Evolutionary conservation across 352 stramenopile genomes (phyloP), one percentile per base, ranked within the genome.

Genomic region (Globisporangium uncinulatum): DNA sequence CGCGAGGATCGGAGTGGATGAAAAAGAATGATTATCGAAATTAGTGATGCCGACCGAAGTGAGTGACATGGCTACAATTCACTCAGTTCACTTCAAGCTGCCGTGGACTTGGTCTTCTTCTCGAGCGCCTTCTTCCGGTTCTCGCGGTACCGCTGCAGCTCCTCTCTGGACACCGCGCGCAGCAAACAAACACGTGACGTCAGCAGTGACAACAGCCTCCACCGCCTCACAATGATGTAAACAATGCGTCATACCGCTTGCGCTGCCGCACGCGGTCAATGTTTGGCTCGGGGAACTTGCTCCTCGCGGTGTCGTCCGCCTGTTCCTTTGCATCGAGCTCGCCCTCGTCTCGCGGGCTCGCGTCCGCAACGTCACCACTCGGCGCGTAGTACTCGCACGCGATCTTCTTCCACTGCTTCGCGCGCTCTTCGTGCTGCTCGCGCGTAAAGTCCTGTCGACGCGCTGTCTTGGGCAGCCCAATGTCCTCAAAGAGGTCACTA

Each of bases 401-500:
- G 39, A 83, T 68, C 58, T 86, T 83, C 44, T 81, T 74, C 83
- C 83, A 92, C 55, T 83, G 76, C 46, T 71, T 70, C 8, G 81
- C 79, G 29, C 80, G 79, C 45, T 87, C 78, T 41, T 89, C 67
- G 49, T 72, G 73, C 57, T 86, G 69, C 15, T 86, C 73, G 34
- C 74, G 68, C 6, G 63, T 54, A 54, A 84, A 73, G 42, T 86
- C 72, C 20, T 79, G 64, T 41, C 79, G 73, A 21, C 73, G 71
- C 5, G 54, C 55, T 21, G 73, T 73, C 55, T 91, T 87, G 2
- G 81, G 81, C 46, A 89, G 54, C 0, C 83, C 78, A 48, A 94
- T 91, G 50, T 92, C 84, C 46, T 81, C 78, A 45, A 90, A 90
- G 6, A 83, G 59, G 48, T 94, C 84, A 19, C 66, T 72, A 21